A percentile compares a stretch with the other conserved stretches of the same genome.
These are phyloP conservation scores for Myriangium duriaei DNA, from an alignment of 2,329 filamentous ascomycete species.

Conservation along the genomic window DNA sequence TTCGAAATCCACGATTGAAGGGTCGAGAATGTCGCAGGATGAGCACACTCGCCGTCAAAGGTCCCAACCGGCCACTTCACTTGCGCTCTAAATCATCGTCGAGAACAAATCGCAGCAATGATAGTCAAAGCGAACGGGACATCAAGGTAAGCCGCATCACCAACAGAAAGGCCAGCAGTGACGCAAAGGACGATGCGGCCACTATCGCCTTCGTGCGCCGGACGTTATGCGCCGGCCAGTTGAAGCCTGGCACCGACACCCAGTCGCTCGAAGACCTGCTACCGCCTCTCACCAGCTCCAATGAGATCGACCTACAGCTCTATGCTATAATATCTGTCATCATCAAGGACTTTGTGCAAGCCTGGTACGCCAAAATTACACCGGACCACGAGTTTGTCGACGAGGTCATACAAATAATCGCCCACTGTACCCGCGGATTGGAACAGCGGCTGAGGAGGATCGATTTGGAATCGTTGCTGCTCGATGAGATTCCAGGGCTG, in stretches of 20 bases:
- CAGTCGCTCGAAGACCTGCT: slow-evolving; percentile 67
- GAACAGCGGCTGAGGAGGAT: slow-evolving; percentile 75
- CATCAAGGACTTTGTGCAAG: slow-evolving; percentile 77
- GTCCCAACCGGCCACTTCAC: slow-evolving; percentile 3
- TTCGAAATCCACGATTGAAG: too few relatives aligned
- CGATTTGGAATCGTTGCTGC: slow-evolving; percentile 67
- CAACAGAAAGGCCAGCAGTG: slow-evolving; percentile 26
- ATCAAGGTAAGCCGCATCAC: slow-evolving; percentile 1
- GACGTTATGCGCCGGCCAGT: slow-evolving; percentile 61
- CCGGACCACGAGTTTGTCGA: slow-evolving; percentile 78
- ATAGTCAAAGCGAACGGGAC: slow-evolving; percentile 5
- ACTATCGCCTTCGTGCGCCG: slow-evolving; percentile 71
- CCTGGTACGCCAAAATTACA: slow-evolving; percentile 89
- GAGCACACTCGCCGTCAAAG: slow-evolving; percentile 6
- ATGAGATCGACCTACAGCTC: slow-evolving; percentile 83
- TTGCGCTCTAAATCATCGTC: slow-evolving; percentile 7
- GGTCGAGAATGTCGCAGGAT: slow-evolving; percentile 4
- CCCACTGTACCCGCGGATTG: slow-evolving; percentile 76
- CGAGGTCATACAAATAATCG: slow-evolving; percentile 80
- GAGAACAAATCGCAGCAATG: neutral
- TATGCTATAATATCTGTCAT: slow-evolving; percentile 88
- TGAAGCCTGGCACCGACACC: slow-evolving; percentile 28
- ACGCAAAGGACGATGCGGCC: slow-evolving; percentile 46
- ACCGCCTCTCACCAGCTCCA: slow-evolving; percentile 84
- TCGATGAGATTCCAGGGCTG: slow-evolving; percentile 79